phyloP scores from a whole-genome alignment of 202 grass and related monocot genomes.

The Panicum hallii region DNA sequence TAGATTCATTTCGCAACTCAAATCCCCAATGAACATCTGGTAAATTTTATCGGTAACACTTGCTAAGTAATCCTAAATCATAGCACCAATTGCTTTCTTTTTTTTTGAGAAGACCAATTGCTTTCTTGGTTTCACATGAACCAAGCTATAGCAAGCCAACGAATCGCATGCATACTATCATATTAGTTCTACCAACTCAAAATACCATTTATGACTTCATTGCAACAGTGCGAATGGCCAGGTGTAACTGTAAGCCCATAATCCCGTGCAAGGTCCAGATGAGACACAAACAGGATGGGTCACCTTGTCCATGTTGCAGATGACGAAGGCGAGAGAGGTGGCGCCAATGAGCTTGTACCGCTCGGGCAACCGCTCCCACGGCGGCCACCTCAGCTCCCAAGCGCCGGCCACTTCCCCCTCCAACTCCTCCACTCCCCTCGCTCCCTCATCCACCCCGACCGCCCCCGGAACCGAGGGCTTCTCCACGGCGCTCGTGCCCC shows the following conservation, averaged over 20 bases:
- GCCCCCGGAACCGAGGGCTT: constrained; percentile 46
- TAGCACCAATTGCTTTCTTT: neutral
- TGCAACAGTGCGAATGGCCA: neutral
- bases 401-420: constrained; percentile 32
- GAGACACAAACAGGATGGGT: neutral
- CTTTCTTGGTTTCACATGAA: neutral
- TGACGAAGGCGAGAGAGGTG: constrained; percentile 90
- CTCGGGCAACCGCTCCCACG: constrained; percentile 67
- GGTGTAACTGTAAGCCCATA: neutral
- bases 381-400: constrained; percentile 66
- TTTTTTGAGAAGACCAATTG: neutral
- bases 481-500: constrained; percentile 42
- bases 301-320: constrained; percentile 99
- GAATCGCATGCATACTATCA: neutral
- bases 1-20: neutral
- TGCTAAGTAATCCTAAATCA: constrained; percentile 2
- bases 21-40: neutral
- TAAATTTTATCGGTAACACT: neutral
- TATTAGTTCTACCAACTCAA: neutral
- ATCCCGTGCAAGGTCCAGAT: constrained; percentile 2
- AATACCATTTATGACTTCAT: neutral
- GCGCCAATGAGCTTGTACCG: constrained; percentile 87
- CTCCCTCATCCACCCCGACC: constrained; percentile 42
- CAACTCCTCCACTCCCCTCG: constrained; percentile 9
- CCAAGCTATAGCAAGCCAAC: neutral